Percentiles rank a stretch among this genome's conserved stretches.
Conservation (phyloP, 2,329 filamentous ascomycete species). For the Cladosporium sp. region DNA sequence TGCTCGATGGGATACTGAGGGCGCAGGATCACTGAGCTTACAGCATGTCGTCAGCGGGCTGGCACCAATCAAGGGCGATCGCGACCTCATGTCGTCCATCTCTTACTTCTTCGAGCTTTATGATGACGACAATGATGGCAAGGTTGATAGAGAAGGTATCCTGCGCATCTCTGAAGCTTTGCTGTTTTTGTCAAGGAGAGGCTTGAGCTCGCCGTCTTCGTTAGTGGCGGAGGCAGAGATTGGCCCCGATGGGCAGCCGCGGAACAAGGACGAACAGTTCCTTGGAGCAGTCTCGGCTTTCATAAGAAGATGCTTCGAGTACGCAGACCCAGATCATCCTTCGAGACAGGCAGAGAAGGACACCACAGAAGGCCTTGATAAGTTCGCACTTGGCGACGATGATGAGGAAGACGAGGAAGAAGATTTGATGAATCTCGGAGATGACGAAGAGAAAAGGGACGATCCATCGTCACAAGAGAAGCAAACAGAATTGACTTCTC, state of each 20-base stretch:
- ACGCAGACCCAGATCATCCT: slow-evolving; percentile 80
- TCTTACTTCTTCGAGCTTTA: slow-evolving; percentile 98
- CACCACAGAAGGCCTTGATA: slow-evolving; percentile 47
- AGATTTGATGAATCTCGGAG: slow-evolving; percentile 62
- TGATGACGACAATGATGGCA: slow-evolving; percentile 87
- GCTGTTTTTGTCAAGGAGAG: slow-evolving; percentile 85
- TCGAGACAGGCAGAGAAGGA: slow-evolving; percentile 33
- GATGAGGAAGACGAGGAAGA: slow-evolving; percentile 39
- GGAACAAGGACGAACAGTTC: slow-evolving; percentile 78
- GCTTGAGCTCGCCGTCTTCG: slow-evolving; percentile 70
- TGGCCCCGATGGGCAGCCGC: slow-evolving; percentile 36
- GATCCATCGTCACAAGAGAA: slow-evolving; percentile 6
- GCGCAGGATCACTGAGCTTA: slow-evolving; percentile 73
- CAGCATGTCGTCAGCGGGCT: slow-evolving; percentile 91
- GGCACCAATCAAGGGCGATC: slow-evolving; percentile 85
- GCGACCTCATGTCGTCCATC: slow-evolving; percentile 96
- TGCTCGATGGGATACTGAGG: slow-evolving; percentile 80
- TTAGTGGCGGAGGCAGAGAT: slow-evolving; percentile 36
- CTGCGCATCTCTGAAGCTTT: slow-evolving; percentile 90
- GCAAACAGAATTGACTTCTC: slow-evolving; percentile 21
- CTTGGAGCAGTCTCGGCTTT: slow-evolving; percentile 92
- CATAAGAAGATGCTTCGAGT: slow-evolving; percentile 94
- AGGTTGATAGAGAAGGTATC: slow-evolving; percentile 92
- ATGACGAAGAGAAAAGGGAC: slow-evolving; percentile 30
- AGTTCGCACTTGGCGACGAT: slow-evolving; percentile 76